Conservation (phyloP, 495 filamentous ascomycete species). For the Penicillium paxilli region DNA sequence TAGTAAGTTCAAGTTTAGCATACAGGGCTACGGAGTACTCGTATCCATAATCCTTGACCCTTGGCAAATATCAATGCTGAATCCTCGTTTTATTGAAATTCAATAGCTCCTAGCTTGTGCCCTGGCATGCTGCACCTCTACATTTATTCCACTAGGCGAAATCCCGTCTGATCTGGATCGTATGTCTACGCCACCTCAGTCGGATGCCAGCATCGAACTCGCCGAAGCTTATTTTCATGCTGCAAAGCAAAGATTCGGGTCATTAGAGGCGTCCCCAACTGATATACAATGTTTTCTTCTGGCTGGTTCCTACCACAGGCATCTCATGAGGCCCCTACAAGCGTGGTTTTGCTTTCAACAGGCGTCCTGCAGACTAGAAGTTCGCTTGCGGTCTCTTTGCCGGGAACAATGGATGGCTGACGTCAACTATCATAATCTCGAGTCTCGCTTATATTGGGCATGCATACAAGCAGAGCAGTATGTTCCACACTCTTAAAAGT, state of each 20-base stretch:
- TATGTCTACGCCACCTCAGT: conserved; percentile 16
- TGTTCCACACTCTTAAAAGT: not conserved
- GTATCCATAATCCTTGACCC: not conserved
- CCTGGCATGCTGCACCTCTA: conserved; percentile 18
- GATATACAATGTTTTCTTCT: conserved; percentile 31
- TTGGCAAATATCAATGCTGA: not conserved
- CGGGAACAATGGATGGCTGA: conserved; percentile 27
- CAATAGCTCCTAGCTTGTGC: conserved; percentile 28
- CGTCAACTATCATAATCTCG: conserved; percentile 26
- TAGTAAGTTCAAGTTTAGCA: conserved; percentile 20
- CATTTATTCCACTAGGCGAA: conserved; percentile 14
- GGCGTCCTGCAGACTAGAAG: conserved; percentile 29
- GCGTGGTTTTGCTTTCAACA: conserved; percentile 32
- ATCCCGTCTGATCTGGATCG: conserved; percentile 20
- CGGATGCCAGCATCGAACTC: conserved; percentile 20
- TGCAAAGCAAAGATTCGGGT: conserved; percentile 27
- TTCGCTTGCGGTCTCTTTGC: conserved; percentile 23
- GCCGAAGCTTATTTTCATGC: conserved; percentile 29
- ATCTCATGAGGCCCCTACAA: conserved; percentile 25
- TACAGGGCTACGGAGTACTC: too few species aligned
- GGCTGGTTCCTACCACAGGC: conserved; percentile 26
- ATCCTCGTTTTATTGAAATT: not conserved
- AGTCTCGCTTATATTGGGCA: conserved; percentile 29
- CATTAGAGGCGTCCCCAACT: conserved; percentile 20
- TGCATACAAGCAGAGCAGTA: conserved; percentile 32